Evolutionary conservation across 352 stramenopile species (phyloP).

Genomic region (Aphanomyces astaci): DNA sequence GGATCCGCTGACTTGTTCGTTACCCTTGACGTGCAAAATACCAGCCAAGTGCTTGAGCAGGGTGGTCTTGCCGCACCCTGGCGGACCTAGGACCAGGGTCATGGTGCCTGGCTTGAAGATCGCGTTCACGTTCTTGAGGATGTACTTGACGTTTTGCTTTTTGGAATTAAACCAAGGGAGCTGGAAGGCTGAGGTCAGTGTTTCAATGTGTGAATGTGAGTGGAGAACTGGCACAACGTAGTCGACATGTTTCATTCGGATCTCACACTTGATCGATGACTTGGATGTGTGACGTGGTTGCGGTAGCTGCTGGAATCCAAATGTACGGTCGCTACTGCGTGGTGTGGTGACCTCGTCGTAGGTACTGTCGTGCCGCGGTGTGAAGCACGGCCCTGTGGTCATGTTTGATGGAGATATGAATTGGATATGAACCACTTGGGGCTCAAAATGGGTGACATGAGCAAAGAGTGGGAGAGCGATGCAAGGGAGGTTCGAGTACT

Average conservation of each 20-base stretch:
- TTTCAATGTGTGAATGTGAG: slow-evolving; percentile 3
- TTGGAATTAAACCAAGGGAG: neutral
- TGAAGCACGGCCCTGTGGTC: no score
- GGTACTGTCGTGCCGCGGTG: no score
- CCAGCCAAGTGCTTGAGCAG: slow-evolving; percentile 11
- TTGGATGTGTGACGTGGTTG: no score
- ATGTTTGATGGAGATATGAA: no score
- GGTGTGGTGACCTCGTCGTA: no score
- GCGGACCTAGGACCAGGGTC: slow-evolving; percentile 16
- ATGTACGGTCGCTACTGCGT: no score
- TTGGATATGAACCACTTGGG: no score
- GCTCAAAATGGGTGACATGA: no score
- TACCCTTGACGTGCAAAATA: neutral
- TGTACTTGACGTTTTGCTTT: slow-evolving; percentile 8
- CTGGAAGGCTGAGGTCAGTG: neutral
- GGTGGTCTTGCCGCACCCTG: slow-evolving; percentile 19
- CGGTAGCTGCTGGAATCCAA: no score
- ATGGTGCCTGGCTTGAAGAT: slow-evolving; percentile 17
- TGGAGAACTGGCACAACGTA: neutral
- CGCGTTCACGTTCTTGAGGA: slow-evolving; percentile 20
- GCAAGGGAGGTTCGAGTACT: no score
- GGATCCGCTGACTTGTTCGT: neutral
- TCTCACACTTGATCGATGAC: slow-evolving; percentile 14
- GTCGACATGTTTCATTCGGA: slow-evolving; percentile 14
- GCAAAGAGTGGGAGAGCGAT: no score